phyloP scores from a whole-genome alignment of 768 basidiomycete species.

The Mycena haematopus region DNA sequence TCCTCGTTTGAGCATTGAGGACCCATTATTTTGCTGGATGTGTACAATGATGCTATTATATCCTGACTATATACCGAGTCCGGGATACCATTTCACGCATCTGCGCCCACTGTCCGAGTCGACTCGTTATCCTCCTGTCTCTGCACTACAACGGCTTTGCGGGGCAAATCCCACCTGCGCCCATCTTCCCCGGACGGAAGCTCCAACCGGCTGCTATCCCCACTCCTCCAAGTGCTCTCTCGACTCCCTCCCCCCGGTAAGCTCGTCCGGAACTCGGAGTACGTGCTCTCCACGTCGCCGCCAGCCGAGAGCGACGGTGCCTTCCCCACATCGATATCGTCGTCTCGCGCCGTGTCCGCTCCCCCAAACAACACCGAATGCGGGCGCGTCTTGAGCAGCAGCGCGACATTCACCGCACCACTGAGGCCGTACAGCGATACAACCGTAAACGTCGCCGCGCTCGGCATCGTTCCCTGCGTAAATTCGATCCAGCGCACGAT shows the following conservation, averaged over 20 bases:
- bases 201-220: conserved; percentile 9
- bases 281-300: background rate
- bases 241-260: conserved; percentile 1
- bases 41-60: too few species aligned
- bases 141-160: background rate
- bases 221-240: background rate
- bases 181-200: conserved; percentile 13
- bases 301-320: conserved; percentile 4
- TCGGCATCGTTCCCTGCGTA: conserved; percentile 28
- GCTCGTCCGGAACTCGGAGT: background rate
- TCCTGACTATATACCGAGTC: too few species aligned
- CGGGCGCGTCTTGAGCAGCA: conserved; percentile 44
- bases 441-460: conserved; percentile 41
- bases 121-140: conserved; percentile 3
- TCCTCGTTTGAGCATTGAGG: too few species aligned
- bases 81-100: too few species aligned
- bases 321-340: background rate
- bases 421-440: conserved; percentile 45
- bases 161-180: conserved; percentile 12
- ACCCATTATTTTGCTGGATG: too few species aligned
- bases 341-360: background rate
- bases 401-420: conserved; percentile 47
- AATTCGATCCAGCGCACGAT: conserved; percentile 48
- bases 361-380: conserved; percentile 41
- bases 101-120: background rate